phyloP scores from a whole-genome alignment of 2,329 filamentous ascomycete species.

The Venturiaceae sp. region DNA sequence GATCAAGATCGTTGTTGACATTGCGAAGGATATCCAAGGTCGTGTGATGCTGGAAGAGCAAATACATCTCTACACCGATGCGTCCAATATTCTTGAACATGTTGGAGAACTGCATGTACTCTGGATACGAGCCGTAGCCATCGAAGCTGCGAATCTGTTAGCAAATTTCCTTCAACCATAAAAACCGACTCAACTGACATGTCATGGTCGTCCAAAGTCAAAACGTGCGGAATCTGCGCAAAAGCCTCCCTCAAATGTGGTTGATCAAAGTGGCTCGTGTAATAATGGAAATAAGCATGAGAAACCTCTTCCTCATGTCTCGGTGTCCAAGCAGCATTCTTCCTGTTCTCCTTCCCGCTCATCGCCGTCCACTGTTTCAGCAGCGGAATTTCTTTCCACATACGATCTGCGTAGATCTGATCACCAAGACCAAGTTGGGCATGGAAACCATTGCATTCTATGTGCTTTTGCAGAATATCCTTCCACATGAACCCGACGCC shows the following conservation, averaged over 20 bases:
- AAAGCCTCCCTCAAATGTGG: constrained; percentile 90
- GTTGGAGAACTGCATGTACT: constrained; percentile 95
- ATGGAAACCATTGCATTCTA: constrained; percentile 93
- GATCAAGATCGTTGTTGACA: constrained; percentile 75
- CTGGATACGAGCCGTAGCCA: constrained; percentile 91
- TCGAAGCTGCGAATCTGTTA: constrained; percentile 58
- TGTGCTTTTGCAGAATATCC: constrained; percentile 93
- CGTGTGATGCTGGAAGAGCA: constrained; percentile 96
- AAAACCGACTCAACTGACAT: constrained; percentile 61
- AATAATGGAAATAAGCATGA: constrained; percentile 98
- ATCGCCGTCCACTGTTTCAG: constrained; percentile 93
- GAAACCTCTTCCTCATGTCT: constrained; percentile 91
- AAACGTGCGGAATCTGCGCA: constrained; percentile 89
- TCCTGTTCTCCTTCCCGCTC: constrained; percentile 86
- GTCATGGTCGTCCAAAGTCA: constrained; percentile 93
- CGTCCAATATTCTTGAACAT: constrained; percentile 98
- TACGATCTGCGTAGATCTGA: constrained; percentile 87
- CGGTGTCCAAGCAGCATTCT: constrained; percentile 84
- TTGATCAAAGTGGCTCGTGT: constrained; percentile 96
- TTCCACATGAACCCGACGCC: constrained; percentile 98
- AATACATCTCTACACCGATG: constrained; percentile 93
- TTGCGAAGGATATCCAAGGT: constrained; percentile 89
- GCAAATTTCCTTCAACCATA: neutral
- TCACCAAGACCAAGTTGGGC: constrained; percentile 85
- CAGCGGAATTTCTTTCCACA: constrained; percentile 93